phyloP scores from a whole-genome alignment of 148 eudicot genomes.

The Camellia lanceoleosa region DNA sequence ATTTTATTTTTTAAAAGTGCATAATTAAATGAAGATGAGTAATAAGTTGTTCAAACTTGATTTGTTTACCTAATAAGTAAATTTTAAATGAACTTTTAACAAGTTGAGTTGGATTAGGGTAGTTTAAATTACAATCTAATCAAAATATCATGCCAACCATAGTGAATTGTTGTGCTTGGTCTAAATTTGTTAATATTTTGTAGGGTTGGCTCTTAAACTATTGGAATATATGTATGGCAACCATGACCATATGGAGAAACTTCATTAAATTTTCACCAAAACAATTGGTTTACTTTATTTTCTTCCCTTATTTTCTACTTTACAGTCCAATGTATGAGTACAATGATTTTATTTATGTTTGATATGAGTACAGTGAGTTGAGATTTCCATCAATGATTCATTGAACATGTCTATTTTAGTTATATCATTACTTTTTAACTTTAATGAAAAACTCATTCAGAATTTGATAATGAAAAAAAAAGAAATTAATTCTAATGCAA shows the following conservation, averaged over 20 bases:
- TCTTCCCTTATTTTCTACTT: neutral
- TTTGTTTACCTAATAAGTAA: no score
- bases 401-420: neutral
- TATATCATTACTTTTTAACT: neutral
- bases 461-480: neutral
- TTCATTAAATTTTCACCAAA: no score
- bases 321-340: neutral
- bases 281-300: neutral
- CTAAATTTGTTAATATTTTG: no score
- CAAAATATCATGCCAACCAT: neutral
- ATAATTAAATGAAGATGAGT: no score
- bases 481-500: neutral
- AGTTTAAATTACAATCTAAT: neutral
- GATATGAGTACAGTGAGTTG: neutral
- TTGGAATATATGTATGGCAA: no score
- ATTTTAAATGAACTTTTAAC: no score
- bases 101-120: no score
- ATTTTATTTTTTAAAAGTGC: no score
- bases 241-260: no score
- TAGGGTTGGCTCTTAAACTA: no score
- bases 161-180: neutral
- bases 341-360: neutral
- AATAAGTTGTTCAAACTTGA: no score
- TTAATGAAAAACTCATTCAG: neutral
- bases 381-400: neutral